Base-by-base conservation (phyloP, 2,329 filamentous ascomycete genomes). In the Stagonosporopsis chrysanthemi region DNA sequence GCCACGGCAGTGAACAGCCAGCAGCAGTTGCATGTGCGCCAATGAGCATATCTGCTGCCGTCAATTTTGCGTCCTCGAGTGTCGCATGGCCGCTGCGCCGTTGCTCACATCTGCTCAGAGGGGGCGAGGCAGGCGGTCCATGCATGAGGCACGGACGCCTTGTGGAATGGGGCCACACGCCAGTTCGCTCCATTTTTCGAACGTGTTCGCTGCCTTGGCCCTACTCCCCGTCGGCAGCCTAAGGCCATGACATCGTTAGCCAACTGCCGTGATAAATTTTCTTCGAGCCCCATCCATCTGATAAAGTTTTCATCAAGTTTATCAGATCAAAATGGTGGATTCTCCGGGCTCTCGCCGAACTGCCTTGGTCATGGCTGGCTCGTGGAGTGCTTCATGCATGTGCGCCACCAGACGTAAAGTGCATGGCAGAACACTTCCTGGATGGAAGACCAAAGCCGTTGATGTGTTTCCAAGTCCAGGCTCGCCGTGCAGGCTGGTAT, bases 111-210 rank as follows among this genome's bases (percentile, higher is more conserved):
- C n/a, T 22, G 28, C 23, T 31, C 31, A 6, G n/a, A 33, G 24
- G n/a, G 15, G 14, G 15, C 33, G 43, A 35, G 26, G 38, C 29
- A 31, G 15, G 43, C 24, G 28, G 29, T 29, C 12, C 42, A 33
- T 41, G 41, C 41, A 41, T 26, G 12, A 28, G 17, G 28, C 42
- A 31, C 17, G 22, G n/a, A 17, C 19, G 22, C n/a, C 3, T 19
- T 23, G 17, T 9, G n/a, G 9, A 9, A 23, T 55, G 61, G 54
- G 58, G 61, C 60, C 56, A 35, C 56, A 69, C 59, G 62, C 51
- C 59, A 43, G 28, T 49, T 50, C 38, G 43, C 52, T 45, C 42
- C 35, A 41, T 36, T 41, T 49, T 52, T 45, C 23, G 19, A 51
- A 33, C n/a, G 31, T 39, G 24, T 47, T 50, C 41, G 39, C 48